Percentiles rank a stretch among this genome's conserved stretches.
Conservation (phyloP, 768 basidiomycete genomes). For the Rhodosporidiobolus odoratus region DNA sequence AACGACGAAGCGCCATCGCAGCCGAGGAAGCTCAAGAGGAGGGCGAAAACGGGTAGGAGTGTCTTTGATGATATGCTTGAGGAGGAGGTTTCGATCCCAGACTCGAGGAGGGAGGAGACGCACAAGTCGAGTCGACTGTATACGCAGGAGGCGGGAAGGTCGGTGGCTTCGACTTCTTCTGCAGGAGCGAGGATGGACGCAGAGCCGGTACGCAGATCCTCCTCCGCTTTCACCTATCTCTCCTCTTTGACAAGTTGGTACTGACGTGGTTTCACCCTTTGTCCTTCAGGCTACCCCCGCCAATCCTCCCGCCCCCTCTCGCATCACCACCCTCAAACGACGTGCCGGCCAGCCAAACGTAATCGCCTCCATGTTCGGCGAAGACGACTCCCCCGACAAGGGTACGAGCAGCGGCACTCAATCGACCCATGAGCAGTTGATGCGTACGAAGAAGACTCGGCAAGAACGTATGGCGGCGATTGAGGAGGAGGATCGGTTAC, state of each 20-base stretch:
- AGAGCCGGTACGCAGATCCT: neutral
- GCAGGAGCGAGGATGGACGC: neutral
- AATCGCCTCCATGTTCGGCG: slow-evolving; percentile 5
- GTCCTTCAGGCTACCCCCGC: neutral
- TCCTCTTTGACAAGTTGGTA: neutral
- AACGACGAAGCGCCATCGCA: neutral
- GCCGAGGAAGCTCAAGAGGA: slow-evolving; percentile 6
- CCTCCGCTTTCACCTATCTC: neutral
- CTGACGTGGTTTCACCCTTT: neutral
- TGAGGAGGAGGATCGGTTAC: slow-evolving; percentile 60
- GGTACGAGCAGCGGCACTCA: neutral
- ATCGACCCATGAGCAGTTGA: neutral
- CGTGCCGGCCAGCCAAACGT: neutral
- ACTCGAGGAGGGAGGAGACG: neutral
- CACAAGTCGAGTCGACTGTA: neutral
- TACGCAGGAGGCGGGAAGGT: slow-evolving; percentile 5
- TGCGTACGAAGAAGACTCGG: slow-evolving; percentile 54
- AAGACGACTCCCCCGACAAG: slow-evolving; percentile 15
- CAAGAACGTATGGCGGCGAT: slow-evolving; percentile 79
- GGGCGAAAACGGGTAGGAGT: slow-evolving; percentile 1
- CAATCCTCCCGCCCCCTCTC: neutral
- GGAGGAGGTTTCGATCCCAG: neutral
- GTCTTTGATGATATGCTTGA: slow-evolving; percentile 11
- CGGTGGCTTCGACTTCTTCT: neutral
- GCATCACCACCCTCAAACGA: neutral